These are phyloP conservation scores for Silene latifolia DNA, from an alignment of 148 eudicot species.

Conservation along the genomic window DNA sequence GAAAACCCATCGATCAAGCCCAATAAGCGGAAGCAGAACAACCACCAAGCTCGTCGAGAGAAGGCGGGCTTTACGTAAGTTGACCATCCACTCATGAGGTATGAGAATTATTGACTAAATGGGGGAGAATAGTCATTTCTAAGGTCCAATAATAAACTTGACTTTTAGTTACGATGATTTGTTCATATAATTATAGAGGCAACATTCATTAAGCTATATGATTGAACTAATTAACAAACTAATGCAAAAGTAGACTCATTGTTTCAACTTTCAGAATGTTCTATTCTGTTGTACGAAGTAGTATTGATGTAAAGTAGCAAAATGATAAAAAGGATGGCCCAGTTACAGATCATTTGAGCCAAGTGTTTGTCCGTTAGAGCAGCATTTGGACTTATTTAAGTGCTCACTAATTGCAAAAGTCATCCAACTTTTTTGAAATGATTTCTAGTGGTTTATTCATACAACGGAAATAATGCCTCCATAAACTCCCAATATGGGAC, in stretches of 20 bases:
- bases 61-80: too few species aligned
- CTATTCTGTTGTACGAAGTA: background rate
- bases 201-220: too few species aligned
- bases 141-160: too few species aligned
- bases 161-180: too few species aligned
- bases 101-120: too few species aligned
- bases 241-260: background rate
- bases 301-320: background rate
- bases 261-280: background rate
- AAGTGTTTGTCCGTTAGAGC: background rate
- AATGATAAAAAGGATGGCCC: slow-evolving; percentile 2
- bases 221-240: background rate
- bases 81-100: too few species aligned
- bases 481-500: too few species aligned
- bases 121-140: too few species aligned
- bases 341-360: slow-evolving; percentile 13
- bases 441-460: slow-evolving; percentile 5
- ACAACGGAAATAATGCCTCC: background rate
- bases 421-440: background rate
- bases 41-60: too few species aligned
- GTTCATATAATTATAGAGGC: too few species aligned
- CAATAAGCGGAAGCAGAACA: too few species aligned
- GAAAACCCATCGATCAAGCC: too few species aligned
- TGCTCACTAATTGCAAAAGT: background rate
- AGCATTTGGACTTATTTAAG: background rate